These are phyloP conservation scores for Epicoccum sorghinum DNA, from an alignment of 2,329 filamentous ascomycete genomes.

Conservation along the genomic window DNA sequence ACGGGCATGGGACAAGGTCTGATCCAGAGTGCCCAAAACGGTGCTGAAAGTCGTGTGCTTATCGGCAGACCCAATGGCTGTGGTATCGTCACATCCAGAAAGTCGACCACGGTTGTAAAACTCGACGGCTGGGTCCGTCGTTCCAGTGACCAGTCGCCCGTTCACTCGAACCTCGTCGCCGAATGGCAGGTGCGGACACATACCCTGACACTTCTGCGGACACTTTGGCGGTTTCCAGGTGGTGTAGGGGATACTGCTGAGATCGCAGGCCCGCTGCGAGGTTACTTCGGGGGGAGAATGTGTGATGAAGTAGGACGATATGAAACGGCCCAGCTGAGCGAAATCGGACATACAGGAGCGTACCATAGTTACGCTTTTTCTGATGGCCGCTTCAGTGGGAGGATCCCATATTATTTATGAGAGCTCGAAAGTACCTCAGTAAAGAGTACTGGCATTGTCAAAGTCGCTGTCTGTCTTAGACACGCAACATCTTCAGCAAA, in stretches of 20 bases:
- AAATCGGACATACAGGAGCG: conserved; percentile 1
- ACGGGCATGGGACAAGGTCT: background rate
- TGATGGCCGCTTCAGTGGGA: background rate
- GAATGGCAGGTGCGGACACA: background rate
- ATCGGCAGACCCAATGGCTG: no score
- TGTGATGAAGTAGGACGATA: background rate
- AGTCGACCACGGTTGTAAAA: background rate
- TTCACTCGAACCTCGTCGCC: background rate
- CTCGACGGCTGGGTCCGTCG: background rate
- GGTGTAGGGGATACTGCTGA: background rate
- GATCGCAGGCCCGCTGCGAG: background rate
- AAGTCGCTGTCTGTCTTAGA: background rate
- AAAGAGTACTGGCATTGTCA: background rate
- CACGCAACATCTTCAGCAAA: background rate
- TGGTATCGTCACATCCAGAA: no score
- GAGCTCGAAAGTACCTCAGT: background rate
- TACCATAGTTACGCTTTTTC: background rate
- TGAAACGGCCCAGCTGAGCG: background rate
- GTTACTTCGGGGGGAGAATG: background rate
- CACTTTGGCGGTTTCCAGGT: background rate
- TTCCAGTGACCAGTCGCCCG: background rate
- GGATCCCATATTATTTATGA: background rate
- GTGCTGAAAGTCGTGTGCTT: background rate
- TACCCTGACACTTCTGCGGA: background rate
- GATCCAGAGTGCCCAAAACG: background rate